phyloP scores from a whole-genome alignment of 2,329 filamentous ascomycete genomes.

The Kalmusia sp. region DNA sequence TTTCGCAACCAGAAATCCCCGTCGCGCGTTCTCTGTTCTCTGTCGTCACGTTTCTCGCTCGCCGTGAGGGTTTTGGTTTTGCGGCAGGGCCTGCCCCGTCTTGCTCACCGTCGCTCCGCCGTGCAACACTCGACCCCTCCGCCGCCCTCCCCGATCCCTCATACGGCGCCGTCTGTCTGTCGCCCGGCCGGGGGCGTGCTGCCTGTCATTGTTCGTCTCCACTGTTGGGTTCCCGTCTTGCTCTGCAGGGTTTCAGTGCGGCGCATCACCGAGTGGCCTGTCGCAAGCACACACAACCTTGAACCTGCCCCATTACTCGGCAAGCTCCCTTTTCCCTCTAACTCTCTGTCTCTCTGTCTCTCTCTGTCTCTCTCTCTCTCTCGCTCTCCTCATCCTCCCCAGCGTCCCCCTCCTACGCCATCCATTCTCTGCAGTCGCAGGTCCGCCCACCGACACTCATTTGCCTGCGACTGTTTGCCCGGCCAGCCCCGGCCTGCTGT shows the following conservation, averaged over 20 bases:
- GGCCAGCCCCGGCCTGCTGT: too few relatives aligned
- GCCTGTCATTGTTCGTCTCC: neutral
- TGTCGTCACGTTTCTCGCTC: conserved; percentile 1
- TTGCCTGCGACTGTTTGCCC: conserved; percentile 6
- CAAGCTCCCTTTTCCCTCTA: neutral
- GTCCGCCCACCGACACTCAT: conserved; percentile 8
- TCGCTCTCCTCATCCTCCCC: neutral
- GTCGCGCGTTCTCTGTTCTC: neutral
- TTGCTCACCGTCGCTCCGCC: neutral
- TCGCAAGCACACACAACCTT: neutral
- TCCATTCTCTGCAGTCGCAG: conserved; percentile 3
- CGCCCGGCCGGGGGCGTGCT: neutral
- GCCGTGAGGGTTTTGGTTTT: neutral
- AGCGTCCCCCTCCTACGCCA: conserved; percentile 1
- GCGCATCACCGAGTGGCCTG: conserved; percentile 1
- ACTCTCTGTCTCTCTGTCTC: neutral
- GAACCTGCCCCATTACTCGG: neutral
- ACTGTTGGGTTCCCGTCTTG: neutral
- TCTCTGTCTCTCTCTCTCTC: too few relatives aligned
- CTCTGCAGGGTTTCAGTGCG: conserved; percentile 8
- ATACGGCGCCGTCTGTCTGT: neutral
- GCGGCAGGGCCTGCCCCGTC: neutral
- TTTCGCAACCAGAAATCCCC: neutral
- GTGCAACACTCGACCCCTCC: neutral
- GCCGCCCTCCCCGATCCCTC: neutral